Percentiles rank a stretch among this genome's conserved stretches.
Conservation (phyloP, 2,329 filamentous ascomycete genomes). For the Phaeosphaeriaceae sp. region DNA sequence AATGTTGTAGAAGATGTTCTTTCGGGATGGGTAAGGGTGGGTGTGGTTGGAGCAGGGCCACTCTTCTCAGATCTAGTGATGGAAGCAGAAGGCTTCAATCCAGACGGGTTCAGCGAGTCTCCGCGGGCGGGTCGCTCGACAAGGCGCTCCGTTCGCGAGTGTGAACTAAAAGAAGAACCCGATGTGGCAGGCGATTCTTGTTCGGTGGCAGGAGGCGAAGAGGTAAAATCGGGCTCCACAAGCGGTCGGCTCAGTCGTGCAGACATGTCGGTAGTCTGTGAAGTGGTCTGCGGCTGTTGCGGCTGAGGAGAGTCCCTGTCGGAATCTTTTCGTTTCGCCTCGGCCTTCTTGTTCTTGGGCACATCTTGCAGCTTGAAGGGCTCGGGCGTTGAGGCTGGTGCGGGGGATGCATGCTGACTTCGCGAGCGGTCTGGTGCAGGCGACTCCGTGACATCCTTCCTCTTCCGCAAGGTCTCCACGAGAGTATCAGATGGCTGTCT, state of each 20-base stretch:
- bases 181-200: slow-evolving; percentile 45
- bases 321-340: slow-evolving; percentile 53
- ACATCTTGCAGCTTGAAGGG: slow-evolving; percentile 81
- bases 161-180: slow-evolving; percentile 46
- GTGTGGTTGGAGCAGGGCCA: slow-evolving; percentile 49
- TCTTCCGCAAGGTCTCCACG: slow-evolving; percentile 61
- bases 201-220: slow-evolving; percentile 48
- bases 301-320: slow-evolving; percentile 45
- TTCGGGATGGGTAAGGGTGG: slow-evolving; percentile 47
- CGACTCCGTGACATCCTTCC: slow-evolving; percentile 45
- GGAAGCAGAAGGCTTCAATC: slow-evolving; percentile 54
- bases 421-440: slow-evolving; percentile 58
- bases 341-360: slow-evolving; percentile 68
- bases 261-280: slow-evolving; percentile 50
- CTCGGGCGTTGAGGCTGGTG: slow-evolving; percentile 44
- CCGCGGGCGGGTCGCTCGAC: slow-evolving; percentile 62
- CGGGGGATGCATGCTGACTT: slow-evolving; percentile 46
- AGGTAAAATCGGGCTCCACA: slow-evolving; percentile 43
- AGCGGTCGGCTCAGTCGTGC: slow-evolving; percentile 41
- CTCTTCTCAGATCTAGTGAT: slow-evolving; percentile 68
- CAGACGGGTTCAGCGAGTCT: slow-evolving; percentile 64
- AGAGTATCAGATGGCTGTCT: slow-evolving; percentile 69
- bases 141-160: slow-evolving; percentile 34
- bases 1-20: slow-evolving; percentile 47
- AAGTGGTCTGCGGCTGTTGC: slow-evolving; percentile 31